Percentiles rank a stretch among this genome's conserved stretches.
These are phyloP conservation scores for Lentinus tigrinus DNA, from an alignment of 768 basidiomycete genomes.

Conservation along the genomic window DNA sequence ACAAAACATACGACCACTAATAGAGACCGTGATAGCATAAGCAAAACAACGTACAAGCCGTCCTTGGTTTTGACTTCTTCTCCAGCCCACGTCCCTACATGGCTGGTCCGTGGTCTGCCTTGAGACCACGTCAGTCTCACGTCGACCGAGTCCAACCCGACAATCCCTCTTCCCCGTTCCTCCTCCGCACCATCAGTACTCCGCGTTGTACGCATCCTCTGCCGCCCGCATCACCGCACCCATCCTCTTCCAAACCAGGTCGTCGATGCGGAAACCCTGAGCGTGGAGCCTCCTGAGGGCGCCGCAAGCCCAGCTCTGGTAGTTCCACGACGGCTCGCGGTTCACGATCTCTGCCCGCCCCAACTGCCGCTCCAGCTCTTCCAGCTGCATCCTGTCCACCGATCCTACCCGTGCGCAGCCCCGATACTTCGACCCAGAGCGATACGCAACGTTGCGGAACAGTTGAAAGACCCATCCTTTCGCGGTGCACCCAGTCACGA, in stretches of 20 bases:
- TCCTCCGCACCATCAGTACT: background rate
- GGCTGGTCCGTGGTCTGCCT: too few species aligned
- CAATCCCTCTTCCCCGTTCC: background rate
- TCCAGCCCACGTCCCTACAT: too few species aligned
- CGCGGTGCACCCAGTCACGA: background rate
- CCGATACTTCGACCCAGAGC: background rate
- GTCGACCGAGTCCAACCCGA: background rate
- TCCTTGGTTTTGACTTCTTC: too few species aligned
- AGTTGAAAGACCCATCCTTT: background rate
- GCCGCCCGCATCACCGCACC: background rate
- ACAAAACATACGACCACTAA: background rate
- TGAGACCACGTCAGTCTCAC: too few species aligned
- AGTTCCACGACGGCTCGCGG: background rate
- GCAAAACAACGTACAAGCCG: background rate
- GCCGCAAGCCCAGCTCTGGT: slow-evolving; percentile 1
- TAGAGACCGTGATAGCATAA: background rate
- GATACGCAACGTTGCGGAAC: background rate
- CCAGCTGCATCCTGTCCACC: background rate
- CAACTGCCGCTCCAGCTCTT: background rate
- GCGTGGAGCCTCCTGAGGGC: background rate
- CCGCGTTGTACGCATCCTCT: background rate
- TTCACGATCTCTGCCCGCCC: background rate
- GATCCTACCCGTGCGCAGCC: background rate
- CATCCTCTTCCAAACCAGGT: background rate
- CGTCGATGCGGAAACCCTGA: background rate